These are phyloP conservation scores for Trichocladium uniseriatum DNA, from an alignment of 495 filamentous ascomycete genomes.

Conservation along the genomic window DNA sequence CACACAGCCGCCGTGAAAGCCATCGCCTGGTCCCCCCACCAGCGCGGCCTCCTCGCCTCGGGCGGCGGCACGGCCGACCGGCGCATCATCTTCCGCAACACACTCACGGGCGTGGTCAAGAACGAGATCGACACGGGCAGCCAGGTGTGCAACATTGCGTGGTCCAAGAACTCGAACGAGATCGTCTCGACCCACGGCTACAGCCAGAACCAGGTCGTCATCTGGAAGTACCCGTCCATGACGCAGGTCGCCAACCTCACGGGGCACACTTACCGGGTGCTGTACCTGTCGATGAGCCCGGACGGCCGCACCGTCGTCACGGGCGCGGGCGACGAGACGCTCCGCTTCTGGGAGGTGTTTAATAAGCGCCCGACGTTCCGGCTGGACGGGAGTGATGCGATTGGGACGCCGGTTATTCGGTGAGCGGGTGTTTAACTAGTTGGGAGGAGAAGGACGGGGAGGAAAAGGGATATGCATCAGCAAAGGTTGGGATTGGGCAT, in stretches of 20 bases:
- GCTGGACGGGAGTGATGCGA: neutral
- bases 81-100: conserved; percentile 97
- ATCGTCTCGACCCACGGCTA: conserved; percentile 98
- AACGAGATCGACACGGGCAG: conserved; percentile 90
- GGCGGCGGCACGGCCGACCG: conserved; percentile 94
- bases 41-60: conserved; percentile 84
- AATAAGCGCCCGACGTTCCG: conserved; percentile 3
- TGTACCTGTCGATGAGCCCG: conserved; percentile 95
- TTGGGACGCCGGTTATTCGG: conserved; percentile 6
- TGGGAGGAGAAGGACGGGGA: conserved; percentile 40
- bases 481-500: conserved; percentile 30
- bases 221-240: conserved; percentile 99
- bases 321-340: conserved; percentile 90
- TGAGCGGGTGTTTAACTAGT: neutral
- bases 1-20: conserved; percentile 95
- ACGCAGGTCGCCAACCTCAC: conserved; percentile 89
- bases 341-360: conserved; percentile 96
- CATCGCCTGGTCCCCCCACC: conserved; percentile 97
- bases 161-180: conserved; percentile 93
- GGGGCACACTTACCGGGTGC: conserved; percentile 89
- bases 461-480: conserved; percentile 28
- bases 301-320: conserved; percentile 91
- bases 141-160: conserved; percentile 94
- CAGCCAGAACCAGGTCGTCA: conserved; percentile 92
- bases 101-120: conserved; percentile 62